Percentiles rank a stretch among this genome's conserved stretches.
Conservation (phyloP, 2,329 filamentous ascomycete species). For the Trichoderma breve region DNA sequence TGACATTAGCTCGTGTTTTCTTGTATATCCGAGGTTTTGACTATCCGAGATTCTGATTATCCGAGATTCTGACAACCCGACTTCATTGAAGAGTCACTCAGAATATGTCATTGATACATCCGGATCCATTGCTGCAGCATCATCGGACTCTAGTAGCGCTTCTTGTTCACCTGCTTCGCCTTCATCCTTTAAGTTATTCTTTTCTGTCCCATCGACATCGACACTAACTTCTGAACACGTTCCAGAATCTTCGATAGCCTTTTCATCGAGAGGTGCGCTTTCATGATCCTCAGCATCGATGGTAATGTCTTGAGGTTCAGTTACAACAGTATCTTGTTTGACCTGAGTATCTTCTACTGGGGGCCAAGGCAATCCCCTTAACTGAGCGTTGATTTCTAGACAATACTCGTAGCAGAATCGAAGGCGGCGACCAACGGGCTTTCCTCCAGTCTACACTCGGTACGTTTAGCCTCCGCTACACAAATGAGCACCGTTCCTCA, state of each 20-base stretch:
- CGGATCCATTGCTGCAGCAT: not conserved
- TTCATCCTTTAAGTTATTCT: not conserved
- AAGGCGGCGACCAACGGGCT: conserved; percentile 38
- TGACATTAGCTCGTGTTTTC: not conserved
- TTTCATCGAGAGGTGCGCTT: not conserved
- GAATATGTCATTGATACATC: not conserved
- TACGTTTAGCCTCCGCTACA: not conserved
- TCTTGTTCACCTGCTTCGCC: not conserved
- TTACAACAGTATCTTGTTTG: not conserved
- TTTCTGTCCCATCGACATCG: not conserved
- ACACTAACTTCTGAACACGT: not conserved
- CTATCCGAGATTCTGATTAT: not conserved
- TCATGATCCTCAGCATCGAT: not conserved
- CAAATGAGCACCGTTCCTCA: not conserved
- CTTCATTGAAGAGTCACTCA: not conserved
- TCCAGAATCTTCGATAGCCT: not conserved
- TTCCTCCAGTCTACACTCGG: conserved; percentile 34
- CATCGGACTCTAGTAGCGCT: not conserved
- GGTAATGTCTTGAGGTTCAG: not conserved
- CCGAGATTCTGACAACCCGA: not conserved
- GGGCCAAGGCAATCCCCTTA: conserved; percentile 32
- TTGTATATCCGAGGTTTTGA: not conserved
- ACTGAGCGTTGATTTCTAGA: conserved; percentile 34
- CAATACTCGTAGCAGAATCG: conserved; percentile 35
- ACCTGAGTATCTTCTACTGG: conserved; percentile 15